Evolutionary conservation across 2,329 filamentous ascomycete genomes (phyloP), one percentile per base, ranked within the genome.

Genomic region (Diplodia mutila): DNA sequence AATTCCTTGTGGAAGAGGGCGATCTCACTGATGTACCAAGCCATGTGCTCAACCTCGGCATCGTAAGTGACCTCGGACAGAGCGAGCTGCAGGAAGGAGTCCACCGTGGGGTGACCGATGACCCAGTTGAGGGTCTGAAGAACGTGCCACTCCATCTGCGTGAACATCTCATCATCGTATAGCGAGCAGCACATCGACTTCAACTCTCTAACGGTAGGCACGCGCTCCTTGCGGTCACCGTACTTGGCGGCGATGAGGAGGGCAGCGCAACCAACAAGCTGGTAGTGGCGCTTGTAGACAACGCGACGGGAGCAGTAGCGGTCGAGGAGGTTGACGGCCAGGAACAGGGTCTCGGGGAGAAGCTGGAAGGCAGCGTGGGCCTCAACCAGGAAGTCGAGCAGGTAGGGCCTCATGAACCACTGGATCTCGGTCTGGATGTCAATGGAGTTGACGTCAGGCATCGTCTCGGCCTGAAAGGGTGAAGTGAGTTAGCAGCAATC

Each of bases 91-190:
- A 96, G 86, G 82, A 97, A 99, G 78, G 91, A 92, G 80, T 98
- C 94, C 72, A 97, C 92, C 32, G 95, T 98, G 1, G 95, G 94
- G 81, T 98, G 94, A 66, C 95, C 95, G 72, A 99, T 91, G 72
- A 90, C 89, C 95, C 95, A 99, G 78, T 96, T 93, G 69, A 99
- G 87, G 1, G 95, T 99, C 82, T 97, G 96, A 73, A 99, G 87
- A 46, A 99, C 94, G 80, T 99, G 95, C 94, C 96, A 98, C 83
- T 99, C 95, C 95, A 99, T 99, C 81, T 99, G 95, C 12, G 94
- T 94, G 83, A 99, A 99, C 95, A 99, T 99, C 82, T 97, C 94
- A 61, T 97, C 93, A 75, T 99, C 95, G 82, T 99, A 99, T 48
- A 98, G 87, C 46, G 92, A 94, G 82, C 95, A 98, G 86, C 95